Base-by-base conservation (phyloP, 192 early-diverging fungal species). In the Phlyctochytrium planicorne region DNA sequence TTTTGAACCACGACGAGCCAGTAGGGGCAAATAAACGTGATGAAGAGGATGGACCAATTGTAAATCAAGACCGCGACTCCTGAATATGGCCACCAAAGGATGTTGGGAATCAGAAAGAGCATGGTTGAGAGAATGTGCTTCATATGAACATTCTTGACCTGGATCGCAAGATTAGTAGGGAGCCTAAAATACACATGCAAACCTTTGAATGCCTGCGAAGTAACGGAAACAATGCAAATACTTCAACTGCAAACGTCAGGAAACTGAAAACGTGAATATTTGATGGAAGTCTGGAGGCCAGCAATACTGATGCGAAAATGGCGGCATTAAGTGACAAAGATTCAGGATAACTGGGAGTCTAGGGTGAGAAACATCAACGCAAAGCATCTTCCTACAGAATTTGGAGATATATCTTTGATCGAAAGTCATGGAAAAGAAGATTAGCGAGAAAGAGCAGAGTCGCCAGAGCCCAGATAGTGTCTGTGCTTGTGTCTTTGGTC, bases 261-360 rank as follows among this genome's bases (percentile, higher is more conserved):
- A 98, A 84, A 0, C 87, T 89, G 82, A 93, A 96, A 0, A 96
- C 95, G 74, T 90, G 84, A n/a, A 88, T 61, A 66, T 96, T 91
- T 62, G 88, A 90, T 59, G 84, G 33, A 24, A 98, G 80, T 57
- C 92, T 82, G 1, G 95, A 97, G 0, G 94, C 93, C 23, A 98
- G 75, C 10, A 98, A 78, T 0, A 97, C 93, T 16, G 92, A 92
- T 0, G 94, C 95, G 74, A 96, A 95, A 40, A 97, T 91, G 12
- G 93, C 95, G 0, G 94, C 93, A 73, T 97, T 98, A 30, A 96
- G 91, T n/a, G 94, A 94, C n/a, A 97, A 79, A 1, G 94, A 94
- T 25, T 94, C 94, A 0, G 95, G 94, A 70, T 93, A 94, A 62
- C 91, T 88, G 65, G 33, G 10, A 23, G 29, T 57, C 4, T 2